These are phyloP conservation scores for Isatis tinctoria DNA, from an alignment of 345 rosid genomes.

Conservation along the genomic window DNA sequence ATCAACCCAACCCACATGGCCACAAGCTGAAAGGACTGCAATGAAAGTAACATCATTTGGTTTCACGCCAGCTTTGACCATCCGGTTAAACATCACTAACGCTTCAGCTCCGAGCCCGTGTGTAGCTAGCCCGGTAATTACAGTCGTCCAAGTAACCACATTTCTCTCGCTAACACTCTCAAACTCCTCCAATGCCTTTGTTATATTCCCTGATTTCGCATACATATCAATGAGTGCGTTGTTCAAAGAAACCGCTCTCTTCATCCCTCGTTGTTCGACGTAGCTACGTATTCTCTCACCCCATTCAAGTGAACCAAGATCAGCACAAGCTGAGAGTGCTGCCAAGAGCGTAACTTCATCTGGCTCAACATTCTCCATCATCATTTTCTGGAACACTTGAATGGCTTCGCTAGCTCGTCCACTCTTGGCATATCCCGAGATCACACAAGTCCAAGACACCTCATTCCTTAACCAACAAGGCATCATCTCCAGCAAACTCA, in stretches of 20 bases:
- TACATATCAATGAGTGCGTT: constrained; percentile 74
- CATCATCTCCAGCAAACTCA: constrained; percentile 47
- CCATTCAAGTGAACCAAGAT: constrained; percentile 51
- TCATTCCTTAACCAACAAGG: constrained; percentile 45
- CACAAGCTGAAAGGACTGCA: constrained; percentile 70
- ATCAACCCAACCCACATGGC: constrained; percentile 63
- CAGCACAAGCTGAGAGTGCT: constrained; percentile 67
- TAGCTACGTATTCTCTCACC: constrained; percentile 61
- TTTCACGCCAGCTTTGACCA: constrained; percentile 43
- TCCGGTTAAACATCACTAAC: constrained; percentile 54
- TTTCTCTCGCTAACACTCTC: constrained; percentile 41
- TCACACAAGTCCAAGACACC: constrained; percentile 69
- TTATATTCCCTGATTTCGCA: constrained; percentile 60
- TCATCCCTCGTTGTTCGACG: constrained; percentile 33
- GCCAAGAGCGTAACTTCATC: constrained; percentile 65
- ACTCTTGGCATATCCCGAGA: constrained; percentile 56
- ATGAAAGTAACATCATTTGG: constrained; percentile 73
- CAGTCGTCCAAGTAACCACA: constrained; percentile 69
- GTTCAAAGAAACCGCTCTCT: constrained; percentile 38
- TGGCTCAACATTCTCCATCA: constrained; percentile 51
- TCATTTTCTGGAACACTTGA: constrained; percentile 51
- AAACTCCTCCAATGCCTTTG: constrained; percentile 51
- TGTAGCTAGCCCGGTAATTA: constrained; percentile 60
- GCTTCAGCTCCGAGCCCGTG: constrained; percentile 68
- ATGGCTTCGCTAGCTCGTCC: constrained; percentile 49